A percentile compares a stretch with the other conserved stretches of the same genome.
Evolutionary conservation across 176 grass and related monocot genomes (phyloP).

Genomic region (Puccinellia tenuiflora): DNA sequence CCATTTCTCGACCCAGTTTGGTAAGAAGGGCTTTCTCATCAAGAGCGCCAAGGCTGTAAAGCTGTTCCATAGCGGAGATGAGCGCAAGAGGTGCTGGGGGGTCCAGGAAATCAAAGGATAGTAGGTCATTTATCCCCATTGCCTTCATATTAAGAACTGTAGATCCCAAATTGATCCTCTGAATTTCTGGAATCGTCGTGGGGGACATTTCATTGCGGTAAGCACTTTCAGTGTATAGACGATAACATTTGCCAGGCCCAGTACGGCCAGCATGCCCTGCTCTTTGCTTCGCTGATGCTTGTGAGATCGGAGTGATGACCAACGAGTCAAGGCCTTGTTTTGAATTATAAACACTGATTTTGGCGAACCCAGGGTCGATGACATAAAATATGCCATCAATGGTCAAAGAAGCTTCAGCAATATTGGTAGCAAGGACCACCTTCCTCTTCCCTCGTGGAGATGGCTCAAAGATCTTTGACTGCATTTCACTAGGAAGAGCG

Average conservation of each 20-base stretch:
- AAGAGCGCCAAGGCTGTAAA: slow-evolving; percentile 83
- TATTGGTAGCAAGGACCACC: slow-evolving; percentile 92
- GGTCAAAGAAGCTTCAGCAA: slow-evolving; percentile 93
- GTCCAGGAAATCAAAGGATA: slow-evolving; percentile 96
- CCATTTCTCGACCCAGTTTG: slow-evolving; percentile 92
- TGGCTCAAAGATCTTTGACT: slow-evolving; percentile 91
- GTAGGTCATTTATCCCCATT: slow-evolving; percentile 93
- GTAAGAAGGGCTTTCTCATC: slow-evolving; percentile 91
- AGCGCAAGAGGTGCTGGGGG: slow-evolving; percentile 88
- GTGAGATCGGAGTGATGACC: slow-evolving; percentile 92
- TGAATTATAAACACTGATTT: slow-evolving; percentile 90
- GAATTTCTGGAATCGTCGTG: slow-evolving; percentile 90
- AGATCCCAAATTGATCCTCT: slow-evolving; percentile 78
- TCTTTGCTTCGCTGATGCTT: slow-evolving; percentile 93
- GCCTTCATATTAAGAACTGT: slow-evolving; percentile 93
- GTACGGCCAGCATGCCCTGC: slow-evolving; percentile 94
- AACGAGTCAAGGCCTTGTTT: slow-evolving; percentile 90
- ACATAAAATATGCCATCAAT: slow-evolving; percentile 98
- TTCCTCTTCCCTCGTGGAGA: slow-evolving; percentile 93
- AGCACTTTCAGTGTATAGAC: slow-evolving; percentile 94
- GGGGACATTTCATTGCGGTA: slow-evolving; percentile 92
- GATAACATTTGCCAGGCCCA: slow-evolving; percentile 83
- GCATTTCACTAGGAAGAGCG: slow-evolving; percentile 97
- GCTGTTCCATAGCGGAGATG: slow-evolving; percentile 87
- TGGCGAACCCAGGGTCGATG: slow-evolving; percentile 91